phyloP scores from a whole-genome alignment of 2,329 filamentous ascomycete species.

The Achaetomium macrosporum region DNA sequence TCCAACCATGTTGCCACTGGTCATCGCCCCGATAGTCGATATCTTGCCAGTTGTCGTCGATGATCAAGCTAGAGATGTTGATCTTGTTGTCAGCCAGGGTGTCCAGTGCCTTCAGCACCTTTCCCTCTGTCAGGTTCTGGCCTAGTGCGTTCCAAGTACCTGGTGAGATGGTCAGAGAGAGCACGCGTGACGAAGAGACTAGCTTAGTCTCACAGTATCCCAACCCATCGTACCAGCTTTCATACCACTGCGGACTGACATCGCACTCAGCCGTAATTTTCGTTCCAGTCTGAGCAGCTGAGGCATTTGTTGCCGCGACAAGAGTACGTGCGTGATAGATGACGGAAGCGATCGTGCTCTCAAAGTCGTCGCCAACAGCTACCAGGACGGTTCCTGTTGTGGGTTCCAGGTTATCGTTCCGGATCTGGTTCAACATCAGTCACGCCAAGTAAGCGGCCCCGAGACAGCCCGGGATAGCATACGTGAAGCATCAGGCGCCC shows the following conservation, averaged over 20 bases:
- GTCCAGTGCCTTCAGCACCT: conserved; percentile 69
- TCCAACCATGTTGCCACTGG: conserved; percentile 61
- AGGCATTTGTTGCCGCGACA: conserved; percentile 41
- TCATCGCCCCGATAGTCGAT: conserved; percentile 49
- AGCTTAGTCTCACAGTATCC: conserved; percentile 63
- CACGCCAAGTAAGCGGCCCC: not conserved
- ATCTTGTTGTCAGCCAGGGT: conserved; percentile 65
- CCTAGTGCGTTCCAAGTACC: conserved; percentile 92
- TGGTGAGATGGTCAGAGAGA: conserved; percentile 26
- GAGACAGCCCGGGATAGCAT: conserved; percentile 28
- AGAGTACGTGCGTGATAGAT: conserved; percentile 81
- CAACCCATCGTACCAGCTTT: conserved; percentile 87
- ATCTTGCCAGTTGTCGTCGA: conserved; percentile 95
- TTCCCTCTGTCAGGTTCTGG: conserved; percentile 73
- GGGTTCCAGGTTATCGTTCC: conserved; percentile 58
- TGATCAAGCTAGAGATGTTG: conserved; percentile 78
- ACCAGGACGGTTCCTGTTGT: conserved; percentile 60
- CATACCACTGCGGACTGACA: conserved; percentile 61
- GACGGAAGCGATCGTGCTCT: conserved; percentile 69
- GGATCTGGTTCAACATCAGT: conserved; percentile 36
- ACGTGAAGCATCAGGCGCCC: conserved; percentile 65
- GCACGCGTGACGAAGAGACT: not conserved
- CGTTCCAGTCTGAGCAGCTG: conserved; percentile 37
- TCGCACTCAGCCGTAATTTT: conserved; percentile 44
- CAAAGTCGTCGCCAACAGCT: conserved; percentile 65